Evolutionary conservation across 2,329 filamentous ascomycete genomes (phyloP).

Genomic region (Tolypocladium tropicale): DNA sequence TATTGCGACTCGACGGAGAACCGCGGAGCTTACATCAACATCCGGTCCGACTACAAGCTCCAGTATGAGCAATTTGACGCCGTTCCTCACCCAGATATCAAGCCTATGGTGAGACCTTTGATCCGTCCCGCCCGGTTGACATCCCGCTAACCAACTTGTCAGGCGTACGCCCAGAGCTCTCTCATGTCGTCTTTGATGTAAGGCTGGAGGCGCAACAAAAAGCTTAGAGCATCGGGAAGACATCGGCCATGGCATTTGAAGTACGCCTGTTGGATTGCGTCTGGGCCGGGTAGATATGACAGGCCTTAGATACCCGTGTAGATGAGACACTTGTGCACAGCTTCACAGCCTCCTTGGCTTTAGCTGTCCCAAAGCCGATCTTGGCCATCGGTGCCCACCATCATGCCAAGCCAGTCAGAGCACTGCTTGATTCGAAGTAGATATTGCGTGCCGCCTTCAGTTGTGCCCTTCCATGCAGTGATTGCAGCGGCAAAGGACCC

Average conservation of each 20-base stretch:
- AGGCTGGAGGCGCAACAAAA: constrained; percentile 2
- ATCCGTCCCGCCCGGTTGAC: constrained; percentile 1
- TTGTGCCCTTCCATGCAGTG: constrained; percentile 50
- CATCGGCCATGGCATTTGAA: constrained; percentile 7
- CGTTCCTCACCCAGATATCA: constrained; percentile 90
- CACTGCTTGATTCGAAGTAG: constrained; percentile 45
- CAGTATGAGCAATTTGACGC: constrained; percentile 91
- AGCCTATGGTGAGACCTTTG: constrained; percentile 61
- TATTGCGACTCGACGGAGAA: constrained; percentile 99
- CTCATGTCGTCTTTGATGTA: constrained; percentile 70
- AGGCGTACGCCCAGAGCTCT: constrained; percentile 80
- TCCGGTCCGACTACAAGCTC: constrained; percentile 84
- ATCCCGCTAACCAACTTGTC: constrained; percentile 12
- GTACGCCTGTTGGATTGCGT: constrained; percentile 1
- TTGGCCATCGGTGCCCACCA: constrained; percentile 39
- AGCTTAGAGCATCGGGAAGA: constrained; percentile 6
- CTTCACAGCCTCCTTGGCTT: constrained; percentile 7
- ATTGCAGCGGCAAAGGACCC: constrained; percentile 52
- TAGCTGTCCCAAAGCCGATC: constrained; percentile 35
- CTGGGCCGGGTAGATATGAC: constrained; percentile 1
- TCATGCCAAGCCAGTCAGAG: constrained; percentile 53
- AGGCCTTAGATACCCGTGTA: constrained; percentile 9
- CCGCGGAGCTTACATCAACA: constrained; percentile 96
- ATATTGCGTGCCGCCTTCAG: constrained; percentile 30
- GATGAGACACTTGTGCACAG: constrained; percentile 7